Evolutionary conservation across 208 protist genomes (phyloP), one percentile per base, ranked within the genome.

Genomic region (Trichomonas vaginalis): DNA sequence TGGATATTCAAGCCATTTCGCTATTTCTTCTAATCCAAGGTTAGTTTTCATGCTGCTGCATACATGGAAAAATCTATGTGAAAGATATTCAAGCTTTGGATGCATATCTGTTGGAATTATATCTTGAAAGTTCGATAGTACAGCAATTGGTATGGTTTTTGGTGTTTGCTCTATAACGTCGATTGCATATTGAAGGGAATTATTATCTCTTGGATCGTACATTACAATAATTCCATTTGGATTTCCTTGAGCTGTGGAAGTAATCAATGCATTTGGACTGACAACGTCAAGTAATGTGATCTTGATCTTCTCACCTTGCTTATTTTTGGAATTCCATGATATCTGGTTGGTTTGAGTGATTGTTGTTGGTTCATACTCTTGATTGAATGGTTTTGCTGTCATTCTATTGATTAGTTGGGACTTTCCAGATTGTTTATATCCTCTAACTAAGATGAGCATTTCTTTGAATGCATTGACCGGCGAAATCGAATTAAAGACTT

Each of bases 91-190:
- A 0, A 92, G 32, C 40, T 17, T 40, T 39, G 86, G 86, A 47
- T 92, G 86, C 27, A 92, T 35, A 92, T 92, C 86, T 35, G 86
- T 45, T 15, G 86, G 42, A 92, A 92, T 92, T 48, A 92, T 35
- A 39, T 92, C 86, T 51, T 92, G 86, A 92, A 92, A 92, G 37
- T 92, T 92, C 27, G 86, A 48, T 51, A 92, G 42, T 51, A 92
- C n/a, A 27, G 86, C 86, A 51, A 92, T 35, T 35, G 86, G 86
- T 35, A 92, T 92, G 17, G 23, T 35, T 39, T 42, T 35, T 48
- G 86, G 86, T 51, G 86, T 92, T 27, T 92, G 23, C 17, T 51
- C 45, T 4, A 92, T 92, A 6, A 51, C 45, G 21, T 92, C n/a
- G 17, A 51, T 45, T 32, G 45, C 86, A 39, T 92, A 92, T 51